These are phyloP conservation scores for Protomyces pachydermus DNA, from an alignment of 1,139 yeast genomes.

Conservation along the genomic window DNA sequence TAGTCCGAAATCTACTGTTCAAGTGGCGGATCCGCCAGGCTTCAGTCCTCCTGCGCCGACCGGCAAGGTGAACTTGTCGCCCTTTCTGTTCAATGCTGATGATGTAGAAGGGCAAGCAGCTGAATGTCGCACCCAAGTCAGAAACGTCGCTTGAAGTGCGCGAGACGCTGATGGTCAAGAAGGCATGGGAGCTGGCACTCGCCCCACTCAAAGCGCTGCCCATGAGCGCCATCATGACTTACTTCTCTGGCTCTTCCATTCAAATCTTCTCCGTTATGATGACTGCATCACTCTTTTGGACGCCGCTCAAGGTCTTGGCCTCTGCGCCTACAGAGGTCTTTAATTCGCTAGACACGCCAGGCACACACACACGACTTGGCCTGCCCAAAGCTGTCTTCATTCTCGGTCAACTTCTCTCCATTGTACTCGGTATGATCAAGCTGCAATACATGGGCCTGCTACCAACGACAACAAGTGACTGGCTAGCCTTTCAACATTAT, in stretches of 20 bases:
- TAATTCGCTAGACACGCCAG: constrained; percentile 35
- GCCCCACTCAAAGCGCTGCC: constrained; percentile 83
- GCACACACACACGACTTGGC: constrained; percentile 44
- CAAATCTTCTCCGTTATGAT: constrained; percentile 89
- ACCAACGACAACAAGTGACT: constrained; percentile 81
- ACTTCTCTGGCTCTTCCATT: constrained; percentile 86
- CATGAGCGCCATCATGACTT: constrained; percentile 84
- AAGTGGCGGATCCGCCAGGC: constrained; percentile 24
- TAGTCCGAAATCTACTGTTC: constrained; percentile 2
- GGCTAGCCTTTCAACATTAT: constrained; percentile 74
- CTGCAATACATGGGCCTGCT: constrained; percentile 82
- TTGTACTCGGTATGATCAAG: constrained; percentile 80
- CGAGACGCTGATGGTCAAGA: constrained; percentile 37
- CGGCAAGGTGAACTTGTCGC: not conserved
- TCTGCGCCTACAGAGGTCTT: constrained; percentile 48
- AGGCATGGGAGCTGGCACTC: constrained; percentile 82
- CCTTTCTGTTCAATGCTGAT: not conserved
- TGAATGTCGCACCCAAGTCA: not conserved
- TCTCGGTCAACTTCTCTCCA: constrained; percentile 57
- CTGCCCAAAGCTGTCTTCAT: constrained; percentile 50
- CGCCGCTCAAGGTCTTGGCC: constrained; percentile 69
- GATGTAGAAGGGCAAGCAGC: not conserved
- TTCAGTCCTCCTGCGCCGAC: not conserved
- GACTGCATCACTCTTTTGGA: constrained; percentile 74
- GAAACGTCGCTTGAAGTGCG: constrained; percentile 28